Evolutionary conservation across 371 early-diverging fungal genomes (phyloP).

Genomic region (Mucor racemosus): DNA sequence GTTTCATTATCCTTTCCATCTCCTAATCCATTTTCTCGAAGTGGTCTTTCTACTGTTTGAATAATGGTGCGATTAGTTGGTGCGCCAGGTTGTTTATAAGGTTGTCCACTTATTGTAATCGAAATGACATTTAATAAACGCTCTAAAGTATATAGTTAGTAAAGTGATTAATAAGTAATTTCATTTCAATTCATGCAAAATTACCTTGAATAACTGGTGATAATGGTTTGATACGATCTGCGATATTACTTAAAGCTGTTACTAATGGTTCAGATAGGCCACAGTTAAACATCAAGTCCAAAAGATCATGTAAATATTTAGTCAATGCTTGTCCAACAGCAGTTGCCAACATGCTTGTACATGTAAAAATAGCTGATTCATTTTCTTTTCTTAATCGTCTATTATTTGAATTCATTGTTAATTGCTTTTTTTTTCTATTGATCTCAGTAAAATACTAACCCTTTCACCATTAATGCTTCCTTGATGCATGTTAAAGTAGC

Average conservation of each 20-base stretch:
- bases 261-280: constrained; percentile 87
- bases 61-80: constrained; percentile 53
- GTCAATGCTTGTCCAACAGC: constrained; percentile 92
- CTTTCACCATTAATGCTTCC: constrained; percentile 69
- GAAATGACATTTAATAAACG: constrained; percentile 90
- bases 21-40: constrained; percentile 44
- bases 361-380: constrained; percentile 81
- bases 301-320: constrained; percentile 83
- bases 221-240: constrained; percentile 83
- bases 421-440: background rate
- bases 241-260: constrained; percentile 81
- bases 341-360: constrained; percentile 86
- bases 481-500: constrained; percentile 72
- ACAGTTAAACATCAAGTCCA: constrained; percentile 90
- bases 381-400: constrained; percentile 64
- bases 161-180: background rate
- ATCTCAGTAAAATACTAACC: constrained; percentile 22
- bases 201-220: constrained; percentile 88
- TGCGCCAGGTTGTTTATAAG: constrained; percentile 85
- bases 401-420: background rate
- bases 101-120: constrained; percentile 81
- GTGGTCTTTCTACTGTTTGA: constrained; percentile 46
- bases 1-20: constrained; percentile 77
- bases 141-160: constrained; percentile 48
- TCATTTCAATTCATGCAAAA: background rate